These are phyloP conservation scores for Rhizopus stolonifer DNA, from an alignment of 371 early-diverging fungal genomes.

Conservation along the genomic window DNA sequence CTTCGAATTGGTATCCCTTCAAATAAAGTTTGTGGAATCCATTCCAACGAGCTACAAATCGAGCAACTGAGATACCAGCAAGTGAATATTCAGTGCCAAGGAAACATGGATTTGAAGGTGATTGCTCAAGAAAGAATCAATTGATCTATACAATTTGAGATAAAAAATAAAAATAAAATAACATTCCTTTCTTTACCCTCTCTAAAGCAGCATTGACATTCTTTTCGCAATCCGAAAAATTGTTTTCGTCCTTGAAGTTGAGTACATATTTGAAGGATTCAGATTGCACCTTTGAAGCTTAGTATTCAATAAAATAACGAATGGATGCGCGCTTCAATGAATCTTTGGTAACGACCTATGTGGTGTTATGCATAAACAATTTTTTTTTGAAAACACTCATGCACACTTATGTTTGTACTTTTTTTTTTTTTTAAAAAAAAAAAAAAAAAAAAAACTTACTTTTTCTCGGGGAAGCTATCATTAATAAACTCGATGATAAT, in stretches of 20 bases:
- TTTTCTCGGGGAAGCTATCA: constrained; percentile 46
- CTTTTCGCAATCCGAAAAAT: constrained; percentile 18
- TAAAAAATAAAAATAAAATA: neutral
- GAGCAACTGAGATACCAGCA: too few species aligned
- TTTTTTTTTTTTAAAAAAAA: neutral
- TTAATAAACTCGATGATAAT: constrained; percentile 48
- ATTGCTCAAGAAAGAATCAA: constrained; percentile 44
- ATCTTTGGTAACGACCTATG: constrained; percentile 38
- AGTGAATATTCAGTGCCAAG: too few species aligned
- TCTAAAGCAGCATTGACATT: constrained; percentile 20
- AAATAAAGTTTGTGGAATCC: constrained; percentile 13
- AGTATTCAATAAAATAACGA: constrained; percentile 62
- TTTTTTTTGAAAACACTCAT: neutral
- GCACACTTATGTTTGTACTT: neutral
- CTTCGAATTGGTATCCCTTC: constrained; percentile 18
- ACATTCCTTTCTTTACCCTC: constrained; percentile 23
- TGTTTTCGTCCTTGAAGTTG: constrained; percentile 26
- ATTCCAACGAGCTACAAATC: constrained; percentile 42
- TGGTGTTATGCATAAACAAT: neutral
- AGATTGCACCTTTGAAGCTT: constrained; percentile 31
- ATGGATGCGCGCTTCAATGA: constrained; percentile 47
- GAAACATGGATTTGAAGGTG: too few species aligned
- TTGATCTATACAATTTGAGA: constrained; percentile 18
- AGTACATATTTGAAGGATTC: constrained; percentile 30
- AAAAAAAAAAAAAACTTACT: constrained; percentile 46